A percentile compares a stretch with the other conserved stretches of the same genome.
These are phyloP conservation scores for Suhomyces vadensis DNA, from an alignment of 805 yeast species.

Conservation along the genomic window DNA sequence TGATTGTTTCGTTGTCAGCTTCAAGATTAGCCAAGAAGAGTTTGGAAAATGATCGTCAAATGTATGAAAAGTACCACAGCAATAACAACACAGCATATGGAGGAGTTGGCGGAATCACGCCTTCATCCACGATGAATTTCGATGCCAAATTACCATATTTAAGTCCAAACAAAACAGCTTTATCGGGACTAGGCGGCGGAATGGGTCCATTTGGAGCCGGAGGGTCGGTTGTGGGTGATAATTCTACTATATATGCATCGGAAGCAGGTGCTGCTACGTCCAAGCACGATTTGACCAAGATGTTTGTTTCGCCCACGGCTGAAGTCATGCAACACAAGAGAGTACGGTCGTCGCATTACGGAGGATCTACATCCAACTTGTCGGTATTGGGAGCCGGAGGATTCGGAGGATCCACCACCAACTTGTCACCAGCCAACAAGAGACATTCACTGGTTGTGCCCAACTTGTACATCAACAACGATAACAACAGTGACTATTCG, in stretches of 20 bases:
- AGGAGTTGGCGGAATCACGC: constrained; percentile 17
- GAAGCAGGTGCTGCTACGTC: constrained; percentile 31
- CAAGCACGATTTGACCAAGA: constrained; percentile 44
- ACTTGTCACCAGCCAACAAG: constrained; percentile 25
- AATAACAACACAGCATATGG: constrained; percentile 35
- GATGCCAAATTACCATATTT: constrained; percentile 39
- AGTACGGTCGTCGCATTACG: constrained; percentile 24
- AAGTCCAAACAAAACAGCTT: constrained; percentile 22
- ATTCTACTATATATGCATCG: constrained; percentile 35
- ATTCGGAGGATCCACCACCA: constrained; percentile 19
- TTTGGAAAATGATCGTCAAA: constrained; percentile 30
- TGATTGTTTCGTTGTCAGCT: constrained; percentile 48
- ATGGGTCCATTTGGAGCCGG: constrained; percentile 9
- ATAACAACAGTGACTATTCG: constrained; percentile 34
- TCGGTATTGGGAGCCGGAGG: constrained; percentile 17
- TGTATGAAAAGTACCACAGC: constrained; percentile 33
- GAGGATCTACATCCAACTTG: constrained; percentile 16
- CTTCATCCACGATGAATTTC: constrained; percentile 22
- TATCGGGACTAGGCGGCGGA: constrained; percentile 19
- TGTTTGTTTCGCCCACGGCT: constrained; percentile 80
- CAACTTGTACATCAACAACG: constrained; percentile 40
- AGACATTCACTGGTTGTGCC: constrained; percentile 36
- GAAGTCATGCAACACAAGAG: constrained; percentile 60
- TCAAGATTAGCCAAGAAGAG: constrained; percentile 52
- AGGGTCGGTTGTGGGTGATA: constrained; percentile 31